Evolutionary conservation across 202 grass and related monocot species (phyloP).

Genomic region (Carex arenaria): DNA sequence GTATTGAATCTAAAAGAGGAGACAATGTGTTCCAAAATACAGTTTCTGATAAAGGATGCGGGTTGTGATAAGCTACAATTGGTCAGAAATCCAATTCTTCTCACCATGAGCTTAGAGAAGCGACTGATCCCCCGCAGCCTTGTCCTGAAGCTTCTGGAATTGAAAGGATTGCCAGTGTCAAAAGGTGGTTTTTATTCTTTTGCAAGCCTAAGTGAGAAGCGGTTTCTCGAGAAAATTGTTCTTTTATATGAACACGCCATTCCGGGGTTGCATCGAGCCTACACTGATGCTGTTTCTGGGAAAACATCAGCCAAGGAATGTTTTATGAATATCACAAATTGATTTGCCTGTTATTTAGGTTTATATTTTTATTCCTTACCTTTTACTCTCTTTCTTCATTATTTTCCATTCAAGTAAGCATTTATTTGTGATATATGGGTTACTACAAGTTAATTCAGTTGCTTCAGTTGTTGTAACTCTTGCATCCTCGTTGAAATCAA

Average conservation of each 20-base stretch:
- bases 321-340: too few relatives aligned
- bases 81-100: background rate
- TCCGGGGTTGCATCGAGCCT: background rate
- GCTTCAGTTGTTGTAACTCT: too few relatives aligned
- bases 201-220: background rate
- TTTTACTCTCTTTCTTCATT: background rate
- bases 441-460: too few relatives aligned
- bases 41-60: constrained; percentile 19
- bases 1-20: background rate
- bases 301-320: too few relatives aligned
- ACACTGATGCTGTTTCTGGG: background rate
- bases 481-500: background rate
- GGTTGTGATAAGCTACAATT: background rate
- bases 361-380: too few relatives aligned
- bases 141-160: constrained; percentile 8
- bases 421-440: too few relatives aligned
- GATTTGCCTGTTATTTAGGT: too few relatives aligned
- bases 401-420: background rate
- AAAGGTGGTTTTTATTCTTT: background rate
- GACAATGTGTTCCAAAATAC: background rate
- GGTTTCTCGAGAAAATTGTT: background rate
- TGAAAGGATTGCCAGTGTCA: background rate
- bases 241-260: background rate
- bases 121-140: constrained; percentile 4
- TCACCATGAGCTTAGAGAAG: constrained; percentile 15